phyloP scores from a whole-genome alignment of 2,329 filamentous ascomycete genomes.

The Sporothrix brasiliensis region DNA sequence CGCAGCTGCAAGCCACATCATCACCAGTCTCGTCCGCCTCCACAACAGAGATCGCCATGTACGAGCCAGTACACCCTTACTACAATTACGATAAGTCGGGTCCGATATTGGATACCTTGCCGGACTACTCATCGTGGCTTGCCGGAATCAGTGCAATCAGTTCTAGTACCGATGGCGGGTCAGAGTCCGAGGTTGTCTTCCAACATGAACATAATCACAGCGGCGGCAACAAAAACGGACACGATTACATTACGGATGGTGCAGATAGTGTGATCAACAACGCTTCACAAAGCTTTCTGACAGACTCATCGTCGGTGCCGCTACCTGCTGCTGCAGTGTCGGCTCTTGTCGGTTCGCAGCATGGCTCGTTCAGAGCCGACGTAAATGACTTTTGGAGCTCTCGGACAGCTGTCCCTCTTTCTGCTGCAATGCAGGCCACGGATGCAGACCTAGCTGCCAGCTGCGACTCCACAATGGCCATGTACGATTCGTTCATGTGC shows the following conservation, averaged over 20 bases:
- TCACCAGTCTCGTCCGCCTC: background rate
- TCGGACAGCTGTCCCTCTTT: background rate
- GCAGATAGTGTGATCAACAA: background rate
- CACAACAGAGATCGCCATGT: background rate
- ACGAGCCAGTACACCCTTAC: background rate
- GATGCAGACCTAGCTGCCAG: background rate
- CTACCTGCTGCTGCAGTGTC: background rate
- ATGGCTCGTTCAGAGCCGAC: background rate
- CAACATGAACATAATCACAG: background rate
- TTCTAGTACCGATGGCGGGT: background rate
- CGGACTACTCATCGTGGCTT: conserved; percentile 7
- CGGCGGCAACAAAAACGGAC: background rate
- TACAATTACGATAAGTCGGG: background rate
- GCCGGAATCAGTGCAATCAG: background rate
- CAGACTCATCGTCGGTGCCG: background rate
- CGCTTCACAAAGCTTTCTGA: background rate
- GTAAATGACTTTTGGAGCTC: background rate
- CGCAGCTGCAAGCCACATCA: background rate
- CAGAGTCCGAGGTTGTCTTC: background rate
- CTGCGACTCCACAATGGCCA: background rate
- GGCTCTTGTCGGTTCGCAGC: background rate
- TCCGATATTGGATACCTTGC: background rate
- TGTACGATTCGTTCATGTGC: background rate
- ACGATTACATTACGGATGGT: too few species aligned
- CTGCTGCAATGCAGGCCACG: background rate